Evolutionary conservation across 352 stramenopile genomes (phyloP), one percentile per base, ranked within the genome.

Genomic region (Phytophthora agathidicida): DNA sequence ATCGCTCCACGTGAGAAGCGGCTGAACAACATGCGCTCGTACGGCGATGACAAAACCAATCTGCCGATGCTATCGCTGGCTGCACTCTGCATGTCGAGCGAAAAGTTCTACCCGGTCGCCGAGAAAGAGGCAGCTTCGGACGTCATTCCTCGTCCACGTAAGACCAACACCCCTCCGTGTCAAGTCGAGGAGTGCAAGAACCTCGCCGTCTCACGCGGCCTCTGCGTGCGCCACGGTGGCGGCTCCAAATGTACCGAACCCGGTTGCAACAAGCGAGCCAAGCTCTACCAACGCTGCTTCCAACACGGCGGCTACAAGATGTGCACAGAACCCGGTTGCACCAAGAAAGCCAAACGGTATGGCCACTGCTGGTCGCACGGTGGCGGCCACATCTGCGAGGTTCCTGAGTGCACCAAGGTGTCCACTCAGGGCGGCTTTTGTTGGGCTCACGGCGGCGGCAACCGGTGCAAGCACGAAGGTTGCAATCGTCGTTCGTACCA

Each of bases 331-430:
- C 71, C 80, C 3, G 65, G 72, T 17, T 89, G 80, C 68, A 76
- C 55, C 36, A 69, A 73, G 46, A 83, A 84, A 43, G 77, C 80
- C 54, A 88, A 88, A 65, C 77, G 77, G 0, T 84, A 84, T 51
- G 80, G 80, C 37, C 73, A 83, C 61, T 89, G 80, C 66, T 87
- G 77, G 69, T 84, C 80, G n/a, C n/a, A n/a, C n/a, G n/a, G n/a
- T n/a, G n/a, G n/a, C n/a, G n/a, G n/a, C n/a, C n/a, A n/a, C n/a
- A n/a, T n/a, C n/a, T n/a, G n/a, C n/a, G n/a, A n/a, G 26, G 49
- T 72, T 2, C 71, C 69, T 4, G 65, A 70, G 14, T 91, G 81
- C 71, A 65, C 62, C 35, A 89, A 88, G 49, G 77, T 86, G 32
- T 85, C 79, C 9, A 85, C 77, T 9, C 77, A 85, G n/a, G 73